Conservation (phyloP, 768 basidiomycete species). For the Tylopilus balloui region DNA sequence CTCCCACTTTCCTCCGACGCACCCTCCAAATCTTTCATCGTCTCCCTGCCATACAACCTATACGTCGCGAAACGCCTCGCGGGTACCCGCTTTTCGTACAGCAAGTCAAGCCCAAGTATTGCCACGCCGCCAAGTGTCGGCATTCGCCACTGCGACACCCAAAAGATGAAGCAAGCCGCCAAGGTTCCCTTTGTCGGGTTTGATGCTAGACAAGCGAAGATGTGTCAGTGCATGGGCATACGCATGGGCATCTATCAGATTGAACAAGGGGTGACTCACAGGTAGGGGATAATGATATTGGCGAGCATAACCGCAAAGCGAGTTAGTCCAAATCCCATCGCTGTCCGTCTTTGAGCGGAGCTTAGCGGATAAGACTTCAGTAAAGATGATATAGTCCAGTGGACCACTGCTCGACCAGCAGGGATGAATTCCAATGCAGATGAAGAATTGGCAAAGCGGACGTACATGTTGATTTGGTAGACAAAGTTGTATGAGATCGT, state of each 20-base stretch:
- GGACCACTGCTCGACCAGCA: constrained; percentile 19
- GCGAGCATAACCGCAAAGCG: constrained; percentile 24
- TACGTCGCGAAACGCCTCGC: constrained; percentile 25
- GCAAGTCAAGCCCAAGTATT: constrained; percentile 24
- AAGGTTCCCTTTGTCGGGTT: constrained; percentile 25
- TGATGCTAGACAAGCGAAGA: constrained; percentile 13
- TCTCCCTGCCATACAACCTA: constrained; percentile 13
- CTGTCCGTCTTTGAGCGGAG: constrained; percentile 30
- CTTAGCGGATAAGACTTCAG: constrained; percentile 29
- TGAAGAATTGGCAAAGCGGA: neutral
- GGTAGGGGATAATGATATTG: constrained; percentile 27
- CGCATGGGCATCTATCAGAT: neutral
- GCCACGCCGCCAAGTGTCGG: neutral
- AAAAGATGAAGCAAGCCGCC: constrained; percentile 29
- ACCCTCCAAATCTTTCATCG: neutral
- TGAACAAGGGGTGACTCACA: constrained; percentile 10
- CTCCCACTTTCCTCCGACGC: too few species aligned
- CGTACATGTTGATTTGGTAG: constrained; percentile 27
- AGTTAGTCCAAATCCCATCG: constrained; percentile 23
- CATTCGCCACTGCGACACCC: constrained; percentile 25
- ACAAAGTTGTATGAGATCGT: constrained; percentile 31
- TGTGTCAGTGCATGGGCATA: neutral
- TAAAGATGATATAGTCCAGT: constrained; percentile 26
- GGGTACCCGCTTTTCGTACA: constrained; percentile 29
- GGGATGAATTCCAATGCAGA: too few species aligned